phyloP scores from a whole-genome alignment of 2,329 filamentous ascomycete genomes.

The Huntiella bhutanensis region DNA sequence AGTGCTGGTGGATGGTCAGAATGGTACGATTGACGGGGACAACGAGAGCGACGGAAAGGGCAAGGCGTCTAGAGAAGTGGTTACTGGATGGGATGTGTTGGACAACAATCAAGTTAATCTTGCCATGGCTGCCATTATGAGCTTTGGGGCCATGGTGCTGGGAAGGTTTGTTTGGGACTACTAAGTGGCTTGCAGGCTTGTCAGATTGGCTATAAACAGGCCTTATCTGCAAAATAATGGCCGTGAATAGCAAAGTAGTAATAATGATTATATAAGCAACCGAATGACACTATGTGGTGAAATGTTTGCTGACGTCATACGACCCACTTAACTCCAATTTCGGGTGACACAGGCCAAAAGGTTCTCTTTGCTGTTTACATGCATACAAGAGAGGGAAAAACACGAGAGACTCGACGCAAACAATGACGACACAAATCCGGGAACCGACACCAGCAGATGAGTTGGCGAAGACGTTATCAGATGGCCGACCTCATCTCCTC shows the following conservation, averaged over 20 bases:
- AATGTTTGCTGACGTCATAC: too few species aligned
- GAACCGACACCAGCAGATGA: conserved; percentile 5
- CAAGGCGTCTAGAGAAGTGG: conserved; percentile 41
- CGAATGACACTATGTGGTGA: conserved; percentile 1
- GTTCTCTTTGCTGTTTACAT: too few species aligned
- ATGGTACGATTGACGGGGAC: conserved; percentile 13
- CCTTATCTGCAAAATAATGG: too few species aligned
- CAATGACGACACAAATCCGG: too few species aligned
- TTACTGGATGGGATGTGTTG: conserved; percentile 53
- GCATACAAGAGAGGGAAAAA: too few species aligned
- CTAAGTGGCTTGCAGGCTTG: too few species aligned
- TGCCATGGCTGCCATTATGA: conserved; percentile 72
- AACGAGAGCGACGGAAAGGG: conserved; percentile 21
- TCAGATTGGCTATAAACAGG: conserved; percentile 11
- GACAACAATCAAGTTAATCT: conserved; percentile 96
- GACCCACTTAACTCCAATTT: too few species aligned
- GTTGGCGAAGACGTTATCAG: conserved; percentile 12
- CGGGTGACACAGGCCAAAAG: too few species aligned
- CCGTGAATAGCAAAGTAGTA: too few species aligned
- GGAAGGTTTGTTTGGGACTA: too few species aligned
- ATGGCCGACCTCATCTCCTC: conserved; percentile 25
- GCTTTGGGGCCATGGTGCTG: conserved; percentile 49
- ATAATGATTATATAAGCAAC: conserved; percentile 9
- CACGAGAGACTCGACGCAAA: too few species aligned
- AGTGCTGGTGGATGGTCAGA: conserved; percentile 27